These are phyloP conservation scores for Nemania serpens DNA, from an alignment of 2,329 filamentous ascomycete genomes.

Conservation along the genomic window DNA sequence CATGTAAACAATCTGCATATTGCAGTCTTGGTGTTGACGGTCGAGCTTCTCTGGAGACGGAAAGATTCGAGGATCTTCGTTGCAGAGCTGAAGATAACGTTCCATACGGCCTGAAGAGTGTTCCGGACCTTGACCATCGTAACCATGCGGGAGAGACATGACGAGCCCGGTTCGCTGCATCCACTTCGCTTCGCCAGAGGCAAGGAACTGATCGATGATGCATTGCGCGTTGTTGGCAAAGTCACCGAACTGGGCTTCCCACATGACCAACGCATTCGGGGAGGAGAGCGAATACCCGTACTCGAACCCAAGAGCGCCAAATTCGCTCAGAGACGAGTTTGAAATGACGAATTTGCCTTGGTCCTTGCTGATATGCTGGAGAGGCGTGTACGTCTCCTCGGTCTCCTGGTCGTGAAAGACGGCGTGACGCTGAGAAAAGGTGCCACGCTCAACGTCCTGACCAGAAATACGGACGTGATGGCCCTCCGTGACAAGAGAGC, in stretches of 20 bases:
- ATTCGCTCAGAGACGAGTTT: constrained; percentile 83
- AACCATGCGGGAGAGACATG: constrained; percentile 95
- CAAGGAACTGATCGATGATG: constrained; percentile 98
- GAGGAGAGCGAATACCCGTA: constrained; percentile 98
- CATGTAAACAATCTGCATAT: constrained; percentile 98
- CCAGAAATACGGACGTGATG: constrained; percentile 97
- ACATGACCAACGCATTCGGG: constrained; percentile 96
- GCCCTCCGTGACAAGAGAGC: constrained; percentile 86
- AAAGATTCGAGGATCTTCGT: constrained; percentile 95
- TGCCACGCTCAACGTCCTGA: constrained; percentile 99
- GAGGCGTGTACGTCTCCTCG: constrained; percentile 88
- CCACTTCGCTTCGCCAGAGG: constrained; percentile 98
- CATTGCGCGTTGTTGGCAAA: constrained; percentile 99
- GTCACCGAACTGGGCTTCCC: constrained; percentile 99
- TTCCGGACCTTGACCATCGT: constrained; percentile 97
- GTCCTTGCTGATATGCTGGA: constrained; percentile 86
- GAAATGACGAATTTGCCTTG: constrained; percentile 96
- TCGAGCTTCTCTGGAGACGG: constrained; percentile 86
- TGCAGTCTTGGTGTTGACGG: constrained; percentile 98
- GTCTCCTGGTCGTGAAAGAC: constrained; percentile 97
- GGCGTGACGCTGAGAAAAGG: constrained; percentile 96
- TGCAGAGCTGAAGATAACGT: constrained; percentile 94
- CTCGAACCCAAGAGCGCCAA: constrained; percentile 86
- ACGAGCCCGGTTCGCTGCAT: constrained; percentile 96
- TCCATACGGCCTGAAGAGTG: constrained; percentile 98